A percentile compares a stretch with the other conserved stretches of the same genome.
Evolutionary conservation across 2,329 filamentous ascomycete species (phyloP).

Genomic region (Pseudogymnoascus sp.): DNA sequence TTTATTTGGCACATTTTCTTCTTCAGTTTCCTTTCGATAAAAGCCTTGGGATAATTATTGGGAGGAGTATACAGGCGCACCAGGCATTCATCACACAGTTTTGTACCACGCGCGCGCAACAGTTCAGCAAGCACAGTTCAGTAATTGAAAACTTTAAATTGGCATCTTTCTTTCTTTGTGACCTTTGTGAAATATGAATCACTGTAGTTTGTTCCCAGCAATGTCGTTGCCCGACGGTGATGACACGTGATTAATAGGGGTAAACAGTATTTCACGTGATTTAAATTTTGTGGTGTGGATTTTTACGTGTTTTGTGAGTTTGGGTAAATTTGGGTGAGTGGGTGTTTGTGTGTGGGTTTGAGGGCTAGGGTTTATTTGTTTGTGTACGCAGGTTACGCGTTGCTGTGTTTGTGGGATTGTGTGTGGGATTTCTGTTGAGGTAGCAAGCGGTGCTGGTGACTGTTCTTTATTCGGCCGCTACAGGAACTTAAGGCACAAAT

Average conservation of each 20-base stretch:
- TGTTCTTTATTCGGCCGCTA: neutral
- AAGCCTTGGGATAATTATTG: neutral
- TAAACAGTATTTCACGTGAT: neutral
- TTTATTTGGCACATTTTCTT: neutral
- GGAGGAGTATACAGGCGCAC: neutral
- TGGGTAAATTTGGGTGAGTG: neutral
- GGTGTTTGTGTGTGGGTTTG: neutral
- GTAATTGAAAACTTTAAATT: neutral
- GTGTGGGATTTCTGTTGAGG: neutral
- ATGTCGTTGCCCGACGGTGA: too few species aligned
- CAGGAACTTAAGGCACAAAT: neutral
- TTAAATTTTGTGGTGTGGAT: neutral
- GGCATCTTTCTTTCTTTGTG: neutral
- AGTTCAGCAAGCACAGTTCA: neutral
- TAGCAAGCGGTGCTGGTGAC: neutral
- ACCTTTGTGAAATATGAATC: too few species aligned
- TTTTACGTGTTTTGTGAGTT: neutral
- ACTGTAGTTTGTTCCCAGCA: too few species aligned
- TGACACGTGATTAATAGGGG: neutral
- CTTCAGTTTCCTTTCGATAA: neutral
- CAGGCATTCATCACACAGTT: neutral
- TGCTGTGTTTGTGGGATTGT: neutral
- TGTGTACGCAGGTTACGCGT: neutral
- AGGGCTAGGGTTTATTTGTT: neutral
- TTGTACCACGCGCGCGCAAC: too few species aligned